Evolutionary conservation across 768 basidiomycete genomes (phyloP).

Genomic region (Auriscalpium orientale): DNA sequence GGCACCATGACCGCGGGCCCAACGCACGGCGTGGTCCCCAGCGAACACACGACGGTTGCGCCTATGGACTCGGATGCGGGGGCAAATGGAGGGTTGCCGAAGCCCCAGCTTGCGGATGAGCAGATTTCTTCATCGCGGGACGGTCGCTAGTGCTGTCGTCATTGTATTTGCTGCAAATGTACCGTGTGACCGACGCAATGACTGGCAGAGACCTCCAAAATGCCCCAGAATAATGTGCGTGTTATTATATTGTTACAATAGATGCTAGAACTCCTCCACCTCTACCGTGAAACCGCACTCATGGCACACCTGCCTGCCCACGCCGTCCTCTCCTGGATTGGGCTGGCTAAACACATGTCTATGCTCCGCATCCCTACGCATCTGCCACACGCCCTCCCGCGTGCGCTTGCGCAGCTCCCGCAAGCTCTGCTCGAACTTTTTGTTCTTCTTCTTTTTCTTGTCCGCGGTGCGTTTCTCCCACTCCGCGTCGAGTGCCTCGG

Average conservation of each 20-base stretch:
- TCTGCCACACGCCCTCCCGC: constrained; percentile 85
- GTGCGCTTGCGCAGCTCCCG: constrained; percentile 79
- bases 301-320: constrained; percentile 69
- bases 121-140: too few relatives aligned
- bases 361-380: constrained; percentile 81
- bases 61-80: neutral
- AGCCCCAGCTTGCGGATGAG: too few relatives aligned
- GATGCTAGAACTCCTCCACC: constrained; percentile 64
- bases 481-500: constrained; percentile 85
- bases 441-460: constrained; percentile 86
- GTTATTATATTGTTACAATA: neutral
- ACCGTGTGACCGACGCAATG: too few relatives aligned
- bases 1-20: constrained; percentile 63
- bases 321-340: constrained; percentile 45
- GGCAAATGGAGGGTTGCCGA: too few relatives aligned
- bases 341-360: constrained; percentile 70
- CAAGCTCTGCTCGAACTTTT: constrained; percentile 90
- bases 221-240: neutral
- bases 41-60: constrained; percentile 22
- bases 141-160: too few relatives aligned
- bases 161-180: too few relatives aligned
- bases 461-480: constrained; percentile 71
- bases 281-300: constrained; percentile 90
- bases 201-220: too few relatives aligned
- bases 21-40: constrained; percentile 71